These are phyloP conservation scores for Silene uniflora DNA, from an alignment of 148 eudicot species.

Conservation along the genomic window DNA sequence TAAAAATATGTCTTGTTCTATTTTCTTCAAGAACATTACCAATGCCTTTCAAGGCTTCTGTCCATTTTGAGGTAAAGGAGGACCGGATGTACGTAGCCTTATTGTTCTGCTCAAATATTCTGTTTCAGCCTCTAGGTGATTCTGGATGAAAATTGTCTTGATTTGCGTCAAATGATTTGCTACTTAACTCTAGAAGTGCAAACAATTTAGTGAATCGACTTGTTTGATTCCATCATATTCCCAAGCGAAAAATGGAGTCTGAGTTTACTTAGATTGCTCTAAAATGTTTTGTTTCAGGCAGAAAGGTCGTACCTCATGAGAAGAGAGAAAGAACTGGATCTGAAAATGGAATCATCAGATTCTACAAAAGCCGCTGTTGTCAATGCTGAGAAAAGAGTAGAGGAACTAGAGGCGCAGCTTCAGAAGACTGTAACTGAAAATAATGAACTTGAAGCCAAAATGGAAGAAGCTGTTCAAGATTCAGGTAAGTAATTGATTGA, in stretches of 20 bases:
- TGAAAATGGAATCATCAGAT: conserved; percentile 54
- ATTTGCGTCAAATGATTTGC: background rate
- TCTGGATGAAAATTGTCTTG: background rate
- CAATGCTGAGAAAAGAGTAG: conserved; percentile 57
- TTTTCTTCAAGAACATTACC: background rate
- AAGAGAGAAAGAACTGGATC: conserved; percentile 75
- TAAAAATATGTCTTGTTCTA: background rate
- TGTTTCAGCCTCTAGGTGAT: no score
- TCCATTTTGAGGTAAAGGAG: background rate
- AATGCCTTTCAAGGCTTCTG: background rate
- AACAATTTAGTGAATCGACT: background rate
- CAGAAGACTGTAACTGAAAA: conserved; percentile 52
- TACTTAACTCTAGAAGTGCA: background rate
- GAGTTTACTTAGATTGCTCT: conserved; percentile 18
- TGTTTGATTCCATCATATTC: background rate
- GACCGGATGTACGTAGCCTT: background rate
- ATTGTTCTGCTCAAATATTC: no score
- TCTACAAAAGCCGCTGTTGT: conserved; percentile 37
- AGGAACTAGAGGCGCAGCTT: conserved; percentile 66
- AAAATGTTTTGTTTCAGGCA: conserved; percentile 46
- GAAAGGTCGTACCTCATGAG: conserved; percentile 63
- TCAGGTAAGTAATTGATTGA: conserved; percentile 47
- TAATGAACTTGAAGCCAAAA: conserved; percentile 72
- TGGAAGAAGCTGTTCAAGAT: conserved; percentile 96
- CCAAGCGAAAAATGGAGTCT: background rate